These are phyloP conservation scores for Trichophyton schoenleinii DNA, from an alignment of 2,329 filamentous ascomycete species.

Conservation along the genomic window DNA sequence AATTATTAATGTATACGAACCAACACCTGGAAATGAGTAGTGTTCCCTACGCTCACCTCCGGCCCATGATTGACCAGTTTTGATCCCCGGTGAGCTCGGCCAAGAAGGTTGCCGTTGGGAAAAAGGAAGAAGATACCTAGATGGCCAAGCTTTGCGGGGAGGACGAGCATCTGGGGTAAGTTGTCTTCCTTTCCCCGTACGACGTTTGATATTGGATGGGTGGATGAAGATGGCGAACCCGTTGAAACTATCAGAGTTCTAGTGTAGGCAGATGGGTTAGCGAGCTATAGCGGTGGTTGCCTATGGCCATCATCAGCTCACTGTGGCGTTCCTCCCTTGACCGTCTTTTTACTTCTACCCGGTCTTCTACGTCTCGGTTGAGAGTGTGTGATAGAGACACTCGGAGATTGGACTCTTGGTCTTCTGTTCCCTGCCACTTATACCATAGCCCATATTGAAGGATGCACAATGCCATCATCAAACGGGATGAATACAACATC, in stretches of 20 bases:
- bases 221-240: neutral
- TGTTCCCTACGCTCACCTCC: no score
- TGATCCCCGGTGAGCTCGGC: neutral
- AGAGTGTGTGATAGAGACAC: neutral
- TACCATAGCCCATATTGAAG: neutral
- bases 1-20: neutral
- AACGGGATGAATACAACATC: neutral
- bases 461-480: neutral
- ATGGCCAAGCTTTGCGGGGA: conserved; percentile 1
- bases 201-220: neutral
- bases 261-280: neutral
- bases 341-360: neutral
- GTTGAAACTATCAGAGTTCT: neutral
- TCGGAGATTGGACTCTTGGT: neutral
- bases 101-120: neutral
- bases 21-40: neutral
- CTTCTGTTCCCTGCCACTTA: neutral
- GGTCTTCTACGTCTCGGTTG: neutral
- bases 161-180: neutral
- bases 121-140: neutral
- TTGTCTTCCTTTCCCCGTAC: neutral
- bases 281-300: neutral
- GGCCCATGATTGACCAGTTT: neutral
- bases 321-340: neutral
- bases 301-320: neutral